Evolutionary conservation across 2,329 filamentous ascomycete species (phyloP).

Genomic region (Ophiocordyceps camponoti-rufipedis): DNA sequence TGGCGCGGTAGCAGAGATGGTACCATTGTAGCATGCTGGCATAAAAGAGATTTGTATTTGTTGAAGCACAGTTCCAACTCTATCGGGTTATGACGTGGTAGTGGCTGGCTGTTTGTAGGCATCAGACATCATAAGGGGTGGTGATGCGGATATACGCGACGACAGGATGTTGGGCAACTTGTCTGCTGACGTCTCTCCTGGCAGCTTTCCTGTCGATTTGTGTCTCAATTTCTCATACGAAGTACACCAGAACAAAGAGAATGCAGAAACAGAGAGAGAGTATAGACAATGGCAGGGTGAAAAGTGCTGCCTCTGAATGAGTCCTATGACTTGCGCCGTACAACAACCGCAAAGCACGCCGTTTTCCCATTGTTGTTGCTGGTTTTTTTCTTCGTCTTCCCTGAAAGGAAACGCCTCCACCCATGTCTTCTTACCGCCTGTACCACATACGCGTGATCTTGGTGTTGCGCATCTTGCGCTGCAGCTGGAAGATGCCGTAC

Average conservation of each 20-base stretch:
- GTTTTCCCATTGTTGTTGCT: background rate
- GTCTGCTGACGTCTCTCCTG: background rate
- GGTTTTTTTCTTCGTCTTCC: background rate
- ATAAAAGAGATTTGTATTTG: background rate
- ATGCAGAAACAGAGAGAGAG: background rate
- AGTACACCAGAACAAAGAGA: too few relatives aligned
- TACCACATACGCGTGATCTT: conserved; percentile 39
- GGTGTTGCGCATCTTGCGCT: conserved; percentile 54
- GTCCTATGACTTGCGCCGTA: too few relatives aligned
- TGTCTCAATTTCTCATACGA: too few relatives aligned
- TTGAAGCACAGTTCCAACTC: background rate
- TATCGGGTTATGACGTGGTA: background rate
- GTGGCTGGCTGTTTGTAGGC: background rate
- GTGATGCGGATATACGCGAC: background rate
- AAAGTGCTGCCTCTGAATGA: background rate
- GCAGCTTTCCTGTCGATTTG: background rate
- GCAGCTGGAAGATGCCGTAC: conserved; percentile 56
- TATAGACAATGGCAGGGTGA: background rate
- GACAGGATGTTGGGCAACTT: too few relatives aligned
- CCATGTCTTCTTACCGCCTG: conserved; percentile 23
- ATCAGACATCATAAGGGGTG: background rate
- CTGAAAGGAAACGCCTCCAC: too few relatives aligned
- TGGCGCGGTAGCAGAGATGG: background rate
- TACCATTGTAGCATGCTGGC: background rate
- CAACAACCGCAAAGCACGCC: too few relatives aligned